Percentiles rank a stretch among this genome's conserved stretches.
phyloP scores from a whole-genome alignment of 805 yeast genomes.

The Kazachstania viticola region DNA sequence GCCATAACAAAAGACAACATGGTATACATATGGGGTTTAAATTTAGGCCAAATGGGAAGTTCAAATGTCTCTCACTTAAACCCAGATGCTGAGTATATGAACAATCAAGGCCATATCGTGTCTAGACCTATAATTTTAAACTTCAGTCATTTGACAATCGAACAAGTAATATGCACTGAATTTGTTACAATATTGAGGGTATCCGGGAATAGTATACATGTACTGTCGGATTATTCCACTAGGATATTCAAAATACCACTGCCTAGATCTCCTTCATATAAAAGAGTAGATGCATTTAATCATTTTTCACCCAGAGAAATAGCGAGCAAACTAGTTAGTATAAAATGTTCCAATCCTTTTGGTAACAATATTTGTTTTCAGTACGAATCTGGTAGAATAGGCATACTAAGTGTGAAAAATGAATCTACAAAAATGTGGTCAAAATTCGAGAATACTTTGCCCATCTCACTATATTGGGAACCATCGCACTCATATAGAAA shows the following conservation, averaged over 20 bases:
- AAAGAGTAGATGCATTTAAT: constrained; percentile 25
- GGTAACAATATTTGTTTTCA: constrained; percentile 38
- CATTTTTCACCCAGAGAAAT: constrained; percentile 25
- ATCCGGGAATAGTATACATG: constrained; percentile 46
- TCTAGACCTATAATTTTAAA: constrained; percentile 12
- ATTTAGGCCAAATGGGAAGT: constrained; percentile 69
- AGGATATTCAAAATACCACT: constrained; percentile 36
- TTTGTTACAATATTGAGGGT: constrained; percentile 56
- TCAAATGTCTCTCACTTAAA: constrained; percentile 28
- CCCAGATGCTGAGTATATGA: constrained; percentile 33
- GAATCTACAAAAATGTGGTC: constrained; percentile 21
- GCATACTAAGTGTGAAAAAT: constrained; percentile 21
- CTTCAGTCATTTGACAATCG: constrained; percentile 28
- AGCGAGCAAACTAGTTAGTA: constrained; percentile 21
- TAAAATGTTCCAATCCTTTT: constrained; percentile 22
- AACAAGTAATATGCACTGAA: constrained; percentile 53
- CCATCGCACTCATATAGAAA: constrained; percentile 42
- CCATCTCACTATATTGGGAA: constrained; percentile 45
- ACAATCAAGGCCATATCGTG: constrained; percentile 30
- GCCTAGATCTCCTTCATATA: constrained; percentile 17
- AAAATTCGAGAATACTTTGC: constrained; percentile 33
- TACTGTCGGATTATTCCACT: constrained; percentile 47
- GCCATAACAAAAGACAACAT: constrained; percentile 40
- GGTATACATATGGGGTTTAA: constrained; percentile 66
- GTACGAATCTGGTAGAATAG: constrained; percentile 50